A percentile compares a stretch with the other conserved stretches of the same genome.
Evolutionary conservation across 768 basidiomycete species (phyloP).

Genomic region (Solioccasus polychromus): DNA sequence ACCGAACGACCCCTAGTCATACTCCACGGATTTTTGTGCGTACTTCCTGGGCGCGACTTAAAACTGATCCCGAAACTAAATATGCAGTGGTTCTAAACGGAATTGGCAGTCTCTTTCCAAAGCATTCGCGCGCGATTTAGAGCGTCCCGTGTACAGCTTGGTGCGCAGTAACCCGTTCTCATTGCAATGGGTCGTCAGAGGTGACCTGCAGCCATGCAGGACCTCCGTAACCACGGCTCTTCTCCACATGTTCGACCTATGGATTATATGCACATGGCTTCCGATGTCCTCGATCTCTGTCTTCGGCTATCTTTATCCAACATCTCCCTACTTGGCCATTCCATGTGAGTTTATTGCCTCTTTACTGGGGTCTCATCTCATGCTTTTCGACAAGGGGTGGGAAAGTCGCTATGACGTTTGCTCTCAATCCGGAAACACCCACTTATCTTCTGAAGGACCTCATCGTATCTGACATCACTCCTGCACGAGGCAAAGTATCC

Average conservation of each 20-base stretch:
- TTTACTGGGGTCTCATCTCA: neutral
- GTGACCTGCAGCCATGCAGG: slow-evolving; percentile 39
- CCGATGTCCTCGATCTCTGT: slow-evolving; percentile 72
- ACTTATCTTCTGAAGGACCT: slow-evolving; percentile 47
- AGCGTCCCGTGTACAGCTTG: slow-evolving; percentile 70
- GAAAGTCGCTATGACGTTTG: slow-evolving; percentile 74
- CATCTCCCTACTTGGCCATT: slow-evolving; percentile 82
- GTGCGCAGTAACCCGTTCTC: slow-evolving; percentile 36
- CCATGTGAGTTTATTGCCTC: slow-evolving; percentile 58
- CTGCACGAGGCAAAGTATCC: slow-evolving; percentile 54
- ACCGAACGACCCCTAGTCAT: slow-evolving; percentile 49
- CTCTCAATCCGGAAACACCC: slow-evolving; percentile 45
- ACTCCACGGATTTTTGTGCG: slow-evolving; percentile 65
- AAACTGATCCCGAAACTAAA: slow-evolving; percentile 1
- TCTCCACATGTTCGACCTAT: slow-evolving; percentile 75
- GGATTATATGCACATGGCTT: slow-evolving; percentile 77
- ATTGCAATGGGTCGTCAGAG: neutral
- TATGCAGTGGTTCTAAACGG: slow-evolving; percentile 74
- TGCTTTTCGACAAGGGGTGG: slow-evolving; percentile 63
- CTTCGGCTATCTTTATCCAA: slow-evolving; percentile 48
- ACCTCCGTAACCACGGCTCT: slow-evolving; percentile 86
- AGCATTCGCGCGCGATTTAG: slow-evolving; percentile 61
- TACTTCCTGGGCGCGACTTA: neutral
- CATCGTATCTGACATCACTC: slow-evolving; percentile 82
- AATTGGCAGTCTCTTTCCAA: slow-evolving; percentile 87